These are phyloP conservation scores for Glycine soja DNA, from an alignment of 306 rosid genomes.

Conservation along the genomic window DNA sequence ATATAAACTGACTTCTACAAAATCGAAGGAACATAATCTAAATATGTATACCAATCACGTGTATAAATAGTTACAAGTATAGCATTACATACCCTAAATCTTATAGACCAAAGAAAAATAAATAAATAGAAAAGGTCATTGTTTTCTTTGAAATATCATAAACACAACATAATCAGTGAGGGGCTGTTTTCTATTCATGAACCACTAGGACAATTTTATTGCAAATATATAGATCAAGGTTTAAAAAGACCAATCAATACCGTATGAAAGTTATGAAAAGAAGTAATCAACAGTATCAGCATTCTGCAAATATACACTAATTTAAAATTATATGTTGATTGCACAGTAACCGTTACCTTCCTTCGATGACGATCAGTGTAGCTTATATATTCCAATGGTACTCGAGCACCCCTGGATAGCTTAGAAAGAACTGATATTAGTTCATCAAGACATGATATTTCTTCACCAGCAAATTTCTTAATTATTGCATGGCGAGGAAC, in stretches of 20 bases:
- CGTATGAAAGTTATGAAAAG: background rate
- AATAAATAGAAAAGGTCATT: constrained; percentile 15
- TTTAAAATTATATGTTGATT: background rate
- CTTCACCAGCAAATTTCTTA: constrained; percentile 93
- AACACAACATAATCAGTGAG: constrained; percentile 24
- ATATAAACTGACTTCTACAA: constrained; percentile 20
- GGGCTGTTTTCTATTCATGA: background rate
- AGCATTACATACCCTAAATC: constrained; percentile 18
- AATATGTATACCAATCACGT: constrained; percentile 10
- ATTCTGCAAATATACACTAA: constrained; percentile 19
- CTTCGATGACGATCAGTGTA: constrained; percentile 86
- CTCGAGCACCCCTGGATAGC: constrained; percentile 85
- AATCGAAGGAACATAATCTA: background rate
- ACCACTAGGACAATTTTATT: constrained; percentile 13
- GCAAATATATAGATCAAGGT: constrained; percentile 16
- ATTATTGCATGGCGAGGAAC: constrained; percentile 97
- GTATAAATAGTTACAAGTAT: background rate
- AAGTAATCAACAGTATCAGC: constrained; percentile 29
- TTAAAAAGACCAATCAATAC: constrained; percentile 23
- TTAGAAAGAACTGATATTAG: constrained; percentile 62
- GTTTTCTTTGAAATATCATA: constrained; percentile 32
- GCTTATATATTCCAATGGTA: constrained; percentile 87
- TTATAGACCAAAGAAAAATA: constrained; percentile 25
- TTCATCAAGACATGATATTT: constrained; percentile 78
- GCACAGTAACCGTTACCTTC: constrained; percentile 67